Base-by-base conservation (phyloP, 306 rosid genomes). In the Quercus dentata region DNA sequence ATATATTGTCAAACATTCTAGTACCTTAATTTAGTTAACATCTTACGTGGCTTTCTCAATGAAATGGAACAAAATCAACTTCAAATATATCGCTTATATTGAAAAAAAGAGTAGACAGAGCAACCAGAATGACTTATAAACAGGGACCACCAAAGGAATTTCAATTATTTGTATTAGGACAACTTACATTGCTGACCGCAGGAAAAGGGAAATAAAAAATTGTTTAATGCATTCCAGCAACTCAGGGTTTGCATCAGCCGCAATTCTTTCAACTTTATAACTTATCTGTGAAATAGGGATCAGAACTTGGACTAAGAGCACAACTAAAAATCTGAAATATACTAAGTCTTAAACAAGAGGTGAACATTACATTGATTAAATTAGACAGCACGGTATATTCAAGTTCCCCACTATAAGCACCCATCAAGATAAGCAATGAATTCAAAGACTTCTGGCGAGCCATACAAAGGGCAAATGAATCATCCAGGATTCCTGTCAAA, bases 311-410 rank as follows among this genome's bases (percentile, higher is more conserved):
- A 76, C 72, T 54, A 56, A 76, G 31, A 62, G 33, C 69, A 62
- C 17, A 62, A 13, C 38, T 62, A 33, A 33, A 33, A 33, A 33
- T 33, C 35, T 33, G 38, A 67, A 70, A 81, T 57, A 61, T 78
- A 56, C 44, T 13, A 76, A 73, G 38, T 31, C 49, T 44, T 6
- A 41, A 9, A 41, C 49, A 21, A 65, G 83, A 77, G 78, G 79
- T 58, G 33, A 84, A 63, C 70, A 80, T 89, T 92, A 94, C 98
- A 46, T 83, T 80, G 73, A 92, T 88, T 78, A 94, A 86, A 86
- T 92, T 90, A 30, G 97, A 92, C 81, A 94, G 78, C 86, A 94
- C 97, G 4, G 83, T 88, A 80, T 94, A 94, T 44, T 94, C 97
- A 87, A 78, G 83, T 88, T 94, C 98, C 84, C 86, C 94, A 75